Conservation (phyloP, 1,284 basidiomycete species). For the Tilletia horrida region DNA sequence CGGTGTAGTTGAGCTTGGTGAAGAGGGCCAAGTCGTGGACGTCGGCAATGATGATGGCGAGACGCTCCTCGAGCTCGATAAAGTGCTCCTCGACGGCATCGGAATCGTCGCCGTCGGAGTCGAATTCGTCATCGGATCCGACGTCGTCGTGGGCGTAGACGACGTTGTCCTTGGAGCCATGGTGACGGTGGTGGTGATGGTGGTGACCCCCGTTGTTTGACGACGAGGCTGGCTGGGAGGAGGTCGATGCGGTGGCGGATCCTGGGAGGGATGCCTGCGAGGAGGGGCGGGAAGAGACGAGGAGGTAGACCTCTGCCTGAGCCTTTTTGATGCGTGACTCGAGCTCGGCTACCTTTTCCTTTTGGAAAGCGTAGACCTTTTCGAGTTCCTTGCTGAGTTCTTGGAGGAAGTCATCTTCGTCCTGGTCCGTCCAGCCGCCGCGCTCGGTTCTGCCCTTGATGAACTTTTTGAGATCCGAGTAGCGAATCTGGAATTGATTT, state of each 20-base stretch:
- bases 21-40: conserved; percentile 95
- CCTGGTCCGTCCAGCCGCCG: conserved; percentile 52
- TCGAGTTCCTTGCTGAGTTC: conserved; percentile 79
- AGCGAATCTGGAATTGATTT: conserved; percentile 48
- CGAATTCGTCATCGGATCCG: conserved; percentile 60
- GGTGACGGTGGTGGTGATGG: conserved; percentile 14
- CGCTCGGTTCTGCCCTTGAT: conserved; percentile 51
- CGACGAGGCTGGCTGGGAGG: not conserved
- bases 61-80: conserved; percentile 84
- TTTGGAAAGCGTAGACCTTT: conserved; percentile 94
- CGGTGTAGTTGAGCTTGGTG: conserved; percentile 84
- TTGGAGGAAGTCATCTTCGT: conserved; percentile 52
- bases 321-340: conserved; percentile 53
- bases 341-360: conserved; percentile 64
- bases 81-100: conserved; percentile 83
- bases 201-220: not conserved
- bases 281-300: conserved; percentile 44
- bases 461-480: conserved; percentile 55
- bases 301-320: conserved; percentile 51
- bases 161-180: conserved; percentile 59
- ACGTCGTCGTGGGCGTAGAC: conserved; percentile 58
- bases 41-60: conserved; percentile 92
- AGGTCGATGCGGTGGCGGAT: conserved; percentile 25
- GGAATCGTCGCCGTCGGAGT: conserved; percentile 65
- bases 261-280: conserved; percentile 32